These are phyloP conservation scores for Magnolia officinalis DNA, from an alignment of 164 flowering plant species.

Conservation along the genomic window DNA sequence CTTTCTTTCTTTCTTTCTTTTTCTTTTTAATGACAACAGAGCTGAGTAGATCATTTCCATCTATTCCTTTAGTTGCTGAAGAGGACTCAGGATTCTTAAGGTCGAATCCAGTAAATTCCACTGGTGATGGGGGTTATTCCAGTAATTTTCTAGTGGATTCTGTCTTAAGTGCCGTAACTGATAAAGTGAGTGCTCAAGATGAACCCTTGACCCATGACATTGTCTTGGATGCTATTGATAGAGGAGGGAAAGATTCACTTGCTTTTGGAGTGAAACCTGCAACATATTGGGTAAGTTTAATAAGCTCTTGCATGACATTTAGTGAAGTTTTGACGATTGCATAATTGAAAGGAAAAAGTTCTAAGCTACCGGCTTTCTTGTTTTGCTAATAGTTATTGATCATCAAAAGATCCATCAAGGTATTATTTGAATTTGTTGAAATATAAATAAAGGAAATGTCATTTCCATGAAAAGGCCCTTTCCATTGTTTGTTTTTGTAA, in stretches of 20 bases:
- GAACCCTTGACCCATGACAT: slow-evolving; percentile 37
- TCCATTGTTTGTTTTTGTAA: too few relatives aligned
- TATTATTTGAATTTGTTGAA: too few relatives aligned
- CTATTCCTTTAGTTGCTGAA: slow-evolving; percentile 91
- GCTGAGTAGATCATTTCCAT: slow-evolving; percentile 61
- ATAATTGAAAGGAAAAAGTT: background rate
- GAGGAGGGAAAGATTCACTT: slow-evolving; percentile 73
- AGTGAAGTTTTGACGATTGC: background rate
- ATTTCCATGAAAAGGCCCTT: too few relatives aligned
- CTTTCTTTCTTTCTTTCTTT: too few relatives aligned
- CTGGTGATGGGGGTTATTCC: background rate
- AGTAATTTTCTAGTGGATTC: slow-evolving; percentile 44
- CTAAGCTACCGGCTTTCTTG: background rate
- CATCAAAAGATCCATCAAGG: too few relatives aligned
- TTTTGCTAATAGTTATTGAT: background rate
- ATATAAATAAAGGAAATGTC: too few relatives aligned
- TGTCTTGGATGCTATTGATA: slow-evolving; percentile 77
- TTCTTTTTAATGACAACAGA: slow-evolving; percentile 39
- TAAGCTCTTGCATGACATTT: background rate
- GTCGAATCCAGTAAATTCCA: slow-evolving; percentile 19
- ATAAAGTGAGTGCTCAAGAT: slow-evolving; percentile 31
- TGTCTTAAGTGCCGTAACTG: slow-evolving; percentile 54
- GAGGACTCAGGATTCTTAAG: slow-evolving; percentile 79
- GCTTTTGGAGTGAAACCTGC: slow-evolving; percentile 61
- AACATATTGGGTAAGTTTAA: slow-evolving; percentile 74